Base-by-base conservation (phyloP, 169 alveolate genomes). In the Plasmodium gallinaceum region DNA sequence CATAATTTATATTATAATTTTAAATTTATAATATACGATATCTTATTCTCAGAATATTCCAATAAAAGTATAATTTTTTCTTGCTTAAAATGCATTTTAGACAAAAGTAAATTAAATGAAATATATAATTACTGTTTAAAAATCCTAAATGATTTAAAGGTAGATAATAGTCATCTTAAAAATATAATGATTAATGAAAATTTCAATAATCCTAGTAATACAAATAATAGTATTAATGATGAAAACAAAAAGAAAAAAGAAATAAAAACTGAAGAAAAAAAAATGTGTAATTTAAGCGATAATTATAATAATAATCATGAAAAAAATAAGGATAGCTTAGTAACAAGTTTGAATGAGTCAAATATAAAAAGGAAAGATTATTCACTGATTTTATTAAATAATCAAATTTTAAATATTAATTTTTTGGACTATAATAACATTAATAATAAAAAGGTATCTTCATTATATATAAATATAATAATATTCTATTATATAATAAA, bases 1-100 rank as follows among this genome's bases (percentile, higher is more conserved):
- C 66, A 83, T 43, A 83, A 83, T 61, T 68, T 83, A 61, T 62
- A 68, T 71, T 83, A 83, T 46, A 83, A 83, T 42, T 83, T 83
- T 60, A 83, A 83, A 83, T 68, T 16, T 39, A 83, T 83, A 57
- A 66, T 83, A 68, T 83, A 83, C 24, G 91, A 83, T 22, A 83
- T 83, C 18, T 37, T 83, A 32, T 83, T 83, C 66, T 83, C 85
- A 37, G 74, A 68, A 58, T 83, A 68, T n/a, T 83, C 91, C 16
- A 83, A 83, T 71, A 83, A 68, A 22, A 48, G 37, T 22, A 83
- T 83, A 5, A 58, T 83, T 8, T 68, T 68, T 62, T 66, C 91
- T 16, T 83, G 85, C 61, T 9, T 83, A 72, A 83, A 83, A 52
- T 83, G 91, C 26, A 69, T 83, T 16, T 46, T 83, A 26, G 91